Percentiles rank a stretch among this genome's conserved stretches.
Conservation (phyloP, 345 rosid genomes). For the Citrus australasica region DNA sequence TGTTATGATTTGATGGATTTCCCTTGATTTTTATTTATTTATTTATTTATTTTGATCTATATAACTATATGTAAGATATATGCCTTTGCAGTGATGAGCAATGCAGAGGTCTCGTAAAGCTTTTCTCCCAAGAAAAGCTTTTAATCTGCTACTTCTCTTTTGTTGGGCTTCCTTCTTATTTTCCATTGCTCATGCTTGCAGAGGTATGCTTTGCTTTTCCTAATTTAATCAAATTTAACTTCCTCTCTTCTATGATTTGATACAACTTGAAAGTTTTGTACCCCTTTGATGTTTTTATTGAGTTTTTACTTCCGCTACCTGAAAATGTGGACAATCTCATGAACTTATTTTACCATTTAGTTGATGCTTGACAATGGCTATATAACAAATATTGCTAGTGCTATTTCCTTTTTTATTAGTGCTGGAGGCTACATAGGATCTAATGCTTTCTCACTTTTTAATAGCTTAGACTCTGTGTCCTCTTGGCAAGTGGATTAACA, state of each 20-base stretch:
- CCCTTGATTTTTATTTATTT: neutral
- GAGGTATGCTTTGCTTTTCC: constrained; percentile 7
- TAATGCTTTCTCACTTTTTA: neutral
- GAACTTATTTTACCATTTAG: neutral
- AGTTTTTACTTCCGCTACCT: neutral
- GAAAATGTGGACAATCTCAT: neutral
- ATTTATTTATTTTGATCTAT: neutral
- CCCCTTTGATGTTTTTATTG: neutral
- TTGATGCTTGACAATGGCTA: neutral
- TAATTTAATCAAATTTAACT: neutral
- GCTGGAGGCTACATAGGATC: neutral
- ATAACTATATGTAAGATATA: too few relatives aligned
- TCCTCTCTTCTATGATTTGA: neutral
- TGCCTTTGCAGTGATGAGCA: constrained; percentile 24
- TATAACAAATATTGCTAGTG: too few relatives aligned
- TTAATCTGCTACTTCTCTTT: constrained; percentile 20
- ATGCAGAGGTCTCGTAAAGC: constrained; percentile 41
- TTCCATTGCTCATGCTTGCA: neutral
- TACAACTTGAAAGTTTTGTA: neutral
- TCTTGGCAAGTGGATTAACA: neutral
- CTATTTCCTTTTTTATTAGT: neutral
- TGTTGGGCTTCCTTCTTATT: constrained; percentile 18
- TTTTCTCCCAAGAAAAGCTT: constrained; percentile 36
- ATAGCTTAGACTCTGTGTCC: neutral
- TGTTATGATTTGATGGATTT: neutral